Percentiles rank a stretch among this genome's conserved stretches.
These are phyloP conservation scores for Epichloe uncinata DNA, from an alignment of 2,329 filamentous ascomycete species.

Conservation along the genomic window DNA sequence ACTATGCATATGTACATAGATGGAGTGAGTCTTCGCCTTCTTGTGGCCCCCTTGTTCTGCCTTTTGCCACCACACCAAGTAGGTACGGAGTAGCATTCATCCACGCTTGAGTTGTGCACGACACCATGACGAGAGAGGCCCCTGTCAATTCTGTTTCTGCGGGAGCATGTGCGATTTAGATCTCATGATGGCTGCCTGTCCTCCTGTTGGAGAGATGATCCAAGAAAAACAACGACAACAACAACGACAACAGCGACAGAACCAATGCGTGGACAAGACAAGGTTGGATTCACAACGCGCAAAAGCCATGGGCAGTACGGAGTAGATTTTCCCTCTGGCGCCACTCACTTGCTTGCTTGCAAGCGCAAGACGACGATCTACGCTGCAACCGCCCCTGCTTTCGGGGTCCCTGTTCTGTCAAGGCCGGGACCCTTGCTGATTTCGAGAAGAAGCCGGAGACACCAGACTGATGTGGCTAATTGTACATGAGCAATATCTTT, in stretches of 20 bases:
- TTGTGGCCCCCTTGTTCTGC: not conserved
- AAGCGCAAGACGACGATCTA: not conserved
- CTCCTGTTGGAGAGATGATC: not conserved
- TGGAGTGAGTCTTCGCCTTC: conserved; percentile 1
- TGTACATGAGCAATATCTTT: not conserved
- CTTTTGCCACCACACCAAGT: conserved; percentile 7
- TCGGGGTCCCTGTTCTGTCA: not conserved
- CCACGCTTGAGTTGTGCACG: no score
- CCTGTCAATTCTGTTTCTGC: not conserved
- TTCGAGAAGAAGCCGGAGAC: not conserved
- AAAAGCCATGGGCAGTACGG: not conserved
- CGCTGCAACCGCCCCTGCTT: not conserved
- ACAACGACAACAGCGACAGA: not conserved
- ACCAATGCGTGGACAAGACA: not conserved
- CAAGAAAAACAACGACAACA: no score
- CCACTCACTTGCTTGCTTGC: not conserved
- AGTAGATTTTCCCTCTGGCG: not conserved
- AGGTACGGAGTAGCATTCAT: not conserved
- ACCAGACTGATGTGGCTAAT: not conserved
- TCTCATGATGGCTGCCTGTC: not conserved
- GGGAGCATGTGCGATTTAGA: not conserved
- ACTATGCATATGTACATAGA: not conserved
- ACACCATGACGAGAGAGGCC: not conserved
- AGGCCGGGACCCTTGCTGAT: not conserved
- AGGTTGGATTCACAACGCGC: not conserved